Percentiles rank a stretch among this genome's conserved stretches.
Evolutionary conservation across 1,139 yeast species (phyloP).

Genomic region (Blastobotrys aristatus): DNA sequence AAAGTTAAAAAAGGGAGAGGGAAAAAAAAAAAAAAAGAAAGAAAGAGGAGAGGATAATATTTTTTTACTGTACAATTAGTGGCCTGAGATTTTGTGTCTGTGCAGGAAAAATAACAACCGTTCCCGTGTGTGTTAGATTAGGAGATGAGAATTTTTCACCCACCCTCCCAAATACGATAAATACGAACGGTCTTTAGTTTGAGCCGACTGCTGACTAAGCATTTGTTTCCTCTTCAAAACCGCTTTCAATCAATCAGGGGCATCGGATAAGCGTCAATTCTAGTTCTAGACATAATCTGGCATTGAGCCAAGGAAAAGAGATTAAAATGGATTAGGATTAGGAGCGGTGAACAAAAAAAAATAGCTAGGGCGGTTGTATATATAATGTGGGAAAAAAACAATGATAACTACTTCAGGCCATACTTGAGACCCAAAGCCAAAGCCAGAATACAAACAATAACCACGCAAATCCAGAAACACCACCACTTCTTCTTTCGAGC

Average conservation of each 20-base stretch:
- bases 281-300: too few species aligned
- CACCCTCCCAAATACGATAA: too few species aligned
- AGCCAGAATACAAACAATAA: constrained; percentile 64
- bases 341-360: neutral
- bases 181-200: too few species aligned
- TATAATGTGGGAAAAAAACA: neutral
- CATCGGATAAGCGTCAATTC: too few species aligned
- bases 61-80: too few species aligned
- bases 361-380: neutral
- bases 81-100: too few species aligned
- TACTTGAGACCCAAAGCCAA: constrained; percentile 39
- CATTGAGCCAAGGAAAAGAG: neutral
- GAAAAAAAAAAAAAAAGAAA: neutral
- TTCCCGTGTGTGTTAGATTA: too few species aligned
- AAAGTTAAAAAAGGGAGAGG: neutral
- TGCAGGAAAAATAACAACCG: too few species aligned
- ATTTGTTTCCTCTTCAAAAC: too few species aligned
- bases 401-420: neutral
- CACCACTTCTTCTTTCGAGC: constrained; percentile 91
- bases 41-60: neutral
- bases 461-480: constrained; percentile 66
- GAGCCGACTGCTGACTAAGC: too few species aligned
- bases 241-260: too few species aligned
- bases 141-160: too few species aligned
- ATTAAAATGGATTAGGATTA: neutral